Base-by-base conservation (phyloP, 2,329 filamentous ascomycete species). In the Ilyonectria destructans region DNA sequence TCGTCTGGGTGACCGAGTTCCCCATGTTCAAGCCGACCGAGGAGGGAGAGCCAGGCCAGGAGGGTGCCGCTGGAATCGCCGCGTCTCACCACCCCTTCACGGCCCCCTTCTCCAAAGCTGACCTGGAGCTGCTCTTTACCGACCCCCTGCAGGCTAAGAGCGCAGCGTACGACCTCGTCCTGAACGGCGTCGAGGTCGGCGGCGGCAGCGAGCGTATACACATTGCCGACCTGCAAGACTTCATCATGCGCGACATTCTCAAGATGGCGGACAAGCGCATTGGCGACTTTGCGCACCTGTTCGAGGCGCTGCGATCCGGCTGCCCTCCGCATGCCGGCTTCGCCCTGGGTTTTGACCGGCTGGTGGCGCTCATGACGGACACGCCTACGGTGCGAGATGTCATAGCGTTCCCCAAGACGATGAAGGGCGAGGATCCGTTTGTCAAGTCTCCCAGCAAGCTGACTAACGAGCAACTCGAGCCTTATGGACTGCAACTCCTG, bases 41-140 rank as follows among this genome's bases (percentile, higher is more conserved):
- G 58, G 81, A 82, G 9, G 83, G 87, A 58, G 85, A 87, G 13
- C 93, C 93, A 0, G 94, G 94, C 2, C 95, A 98, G 82, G 94
- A 93, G 60, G 95, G 95, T 19, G 81, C 85, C 1, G 90, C 95
- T 0, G 95, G 95, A 5, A 90, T 98, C 75, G 90, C 92, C 10
- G 91, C 96, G 1, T 97, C 95, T 0, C 96, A 99, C 77, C 96
- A 99, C 79, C 96, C 96, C 0, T 99, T 99, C 82, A 99, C 96
- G 0, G 93, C 96, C 0, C 96, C 96, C 0, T 89, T 93, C 40
- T 89, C 89, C 0, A 80, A 87, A 0, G 83, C 85, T 5, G 95
- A 98, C 77, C 88, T 97, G 17, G 91, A 94, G 45, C 82, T 94
- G 1, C 88, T 98, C 1, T 85, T 90, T 43, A 90, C 86, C 0